These are phyloP conservation scores for Annulohypoxylon maeteangense DNA, from an alignment of 495 filamentous ascomycete genomes.

Conservation along the genomic window DNA sequence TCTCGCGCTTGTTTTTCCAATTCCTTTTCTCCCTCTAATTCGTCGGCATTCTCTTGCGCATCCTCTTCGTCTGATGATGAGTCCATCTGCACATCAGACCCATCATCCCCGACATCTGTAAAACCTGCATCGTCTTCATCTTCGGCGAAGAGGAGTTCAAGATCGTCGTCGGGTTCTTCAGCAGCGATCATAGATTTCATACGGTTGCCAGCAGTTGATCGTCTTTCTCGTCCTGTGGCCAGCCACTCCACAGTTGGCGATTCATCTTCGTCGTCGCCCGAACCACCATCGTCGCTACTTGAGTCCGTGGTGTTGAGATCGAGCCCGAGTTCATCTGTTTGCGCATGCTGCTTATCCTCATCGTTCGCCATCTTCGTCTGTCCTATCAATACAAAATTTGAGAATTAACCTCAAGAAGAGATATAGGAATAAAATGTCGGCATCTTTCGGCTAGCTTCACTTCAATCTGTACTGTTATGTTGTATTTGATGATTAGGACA, in stretches of 20 bases:
- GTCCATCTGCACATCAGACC: conserved; percentile 81
- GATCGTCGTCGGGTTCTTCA: conserved; percentile 78
- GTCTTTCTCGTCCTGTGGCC: conserved; percentile 78
- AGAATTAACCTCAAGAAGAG: neutral
- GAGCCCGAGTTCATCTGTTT: conserved; percentile 26
- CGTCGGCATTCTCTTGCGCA: conserved; percentile 71
- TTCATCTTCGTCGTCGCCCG: conserved; percentile 34
- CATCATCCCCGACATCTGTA: conserved; percentile 71
- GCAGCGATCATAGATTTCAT: conserved; percentile 82
- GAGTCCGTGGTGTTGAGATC: conserved; percentile 38
- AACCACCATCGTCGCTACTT: conserved; percentile 46
- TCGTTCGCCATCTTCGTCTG: conserved; percentile 18
- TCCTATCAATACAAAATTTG: neutral
- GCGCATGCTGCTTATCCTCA: conserved; percentile 26
- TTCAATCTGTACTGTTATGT: neutral
- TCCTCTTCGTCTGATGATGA: conserved; percentile 84
- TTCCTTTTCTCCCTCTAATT: conserved; percentile 74
- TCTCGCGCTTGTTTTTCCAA: conserved; percentile 69
- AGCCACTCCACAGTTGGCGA: conserved; percentile 71
- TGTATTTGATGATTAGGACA: neutral
- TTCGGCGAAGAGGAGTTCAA: conserved; percentile 84
- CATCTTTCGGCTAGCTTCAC: neutral
- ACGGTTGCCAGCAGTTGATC: conserved; percentile 86
- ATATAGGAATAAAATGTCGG: neutral
- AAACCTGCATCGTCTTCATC: conserved; percentile 89